These are phyloP conservation scores for Scedosporium aurantiacum DNA, from an alignment of 2,329 filamentous ascomycete genomes.

Conservation along the genomic window DNA sequence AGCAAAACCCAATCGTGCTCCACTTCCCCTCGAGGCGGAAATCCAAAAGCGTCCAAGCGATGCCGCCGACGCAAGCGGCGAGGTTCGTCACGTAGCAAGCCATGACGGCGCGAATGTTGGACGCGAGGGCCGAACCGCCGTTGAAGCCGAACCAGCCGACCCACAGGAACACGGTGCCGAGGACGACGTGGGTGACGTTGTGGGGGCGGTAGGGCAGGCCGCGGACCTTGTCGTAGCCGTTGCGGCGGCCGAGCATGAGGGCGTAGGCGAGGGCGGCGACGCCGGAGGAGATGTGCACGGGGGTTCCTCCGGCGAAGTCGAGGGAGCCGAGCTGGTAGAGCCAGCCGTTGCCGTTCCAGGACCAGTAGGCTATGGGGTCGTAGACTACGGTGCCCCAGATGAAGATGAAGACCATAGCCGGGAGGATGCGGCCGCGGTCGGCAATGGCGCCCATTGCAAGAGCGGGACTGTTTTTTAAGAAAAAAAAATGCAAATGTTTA, in stretches of 20 bases:
- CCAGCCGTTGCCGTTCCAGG: slow-evolving; percentile 67
- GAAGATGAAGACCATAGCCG: slow-evolving; percentile 56
- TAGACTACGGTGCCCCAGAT: slow-evolving; percentile 63
- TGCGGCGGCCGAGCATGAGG: slow-evolving; percentile 60
- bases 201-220: slow-evolving; percentile 59
- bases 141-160: slow-evolving; percentile 98
- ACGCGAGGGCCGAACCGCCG: slow-evolving; percentile 68
- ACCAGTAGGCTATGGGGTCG: slow-evolving; percentile 66
- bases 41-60: slow-evolving; percentile 78
- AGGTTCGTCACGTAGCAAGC: slow-evolving; percentile 82
- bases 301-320: slow-evolving; percentile 66
- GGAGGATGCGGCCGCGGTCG: slow-evolving; percentile 50
- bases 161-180: slow-evolving; percentile 72
- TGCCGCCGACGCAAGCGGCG: slow-evolving; percentile 67
- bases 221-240: slow-evolving; percentile 48
- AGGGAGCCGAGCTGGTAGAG: slow-evolving; percentile 56
- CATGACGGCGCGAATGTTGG: slow-evolving; percentile 82
- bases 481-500: neutral
- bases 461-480: slow-evolving; percentile 28
- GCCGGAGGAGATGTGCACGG: slow-evolving; percentile 64
- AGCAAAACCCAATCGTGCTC: slow-evolving; percentile 90
- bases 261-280: slow-evolving; percentile 63
- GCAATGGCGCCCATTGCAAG: slow-evolving; percentile 50
- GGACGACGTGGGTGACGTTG: slow-evolving; percentile 62
- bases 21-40: slow-evolving; percentile 89